A percentile compares a stretch with the other conserved stretches of the same genome.
Evolutionary conservation across 257 asterid species (phyloP).

Genomic region (Henckelia pumila): DNA sequence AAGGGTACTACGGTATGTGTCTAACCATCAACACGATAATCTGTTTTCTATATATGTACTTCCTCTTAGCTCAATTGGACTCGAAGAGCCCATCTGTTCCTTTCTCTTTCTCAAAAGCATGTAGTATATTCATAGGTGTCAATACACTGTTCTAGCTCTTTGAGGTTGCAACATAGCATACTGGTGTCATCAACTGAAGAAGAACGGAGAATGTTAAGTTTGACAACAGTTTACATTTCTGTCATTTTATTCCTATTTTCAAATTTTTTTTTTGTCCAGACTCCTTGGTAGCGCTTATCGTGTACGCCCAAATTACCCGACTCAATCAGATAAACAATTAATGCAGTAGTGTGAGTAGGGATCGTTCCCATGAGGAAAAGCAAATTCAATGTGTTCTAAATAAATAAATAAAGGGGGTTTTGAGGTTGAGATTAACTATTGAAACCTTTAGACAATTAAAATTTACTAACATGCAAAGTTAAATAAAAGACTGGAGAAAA

Average conservation of each 20-base stretch:
- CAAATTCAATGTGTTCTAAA: too few species aligned
- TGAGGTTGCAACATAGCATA: slow-evolving; percentile 2
- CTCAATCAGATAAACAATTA: too few species aligned
- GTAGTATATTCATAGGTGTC: slow-evolving; percentile 3
- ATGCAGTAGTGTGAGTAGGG: too few species aligned
- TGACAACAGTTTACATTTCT: not conserved
- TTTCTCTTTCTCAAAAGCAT: slow-evolving; percentile 1
- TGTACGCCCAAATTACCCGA: too few species aligned
- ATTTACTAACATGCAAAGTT: too few species aligned
- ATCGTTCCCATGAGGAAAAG: too few species aligned
- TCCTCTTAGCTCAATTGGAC: slow-evolving; percentile 13
- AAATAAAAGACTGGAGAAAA: too few species aligned
- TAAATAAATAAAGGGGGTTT: too few species aligned
- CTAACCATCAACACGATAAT: slow-evolving; percentile 9
- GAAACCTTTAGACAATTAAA: too few species aligned
- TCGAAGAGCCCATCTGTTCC: slow-evolving; percentile 2
- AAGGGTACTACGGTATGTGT: slow-evolving; percentile 85
- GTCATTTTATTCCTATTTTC: not conserved
- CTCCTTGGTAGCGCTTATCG: too few species aligned
- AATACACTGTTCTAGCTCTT: not conserved
- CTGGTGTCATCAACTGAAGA: slow-evolving; percentile 5
- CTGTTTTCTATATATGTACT: not conserved
- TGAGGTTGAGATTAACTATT: too few species aligned
- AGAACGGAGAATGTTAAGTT: not conserved
- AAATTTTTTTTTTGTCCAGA: not conserved